phyloP scores from a whole-genome alignment of 306 rosid species.

The Cucurbita argyrosperma region DNA sequence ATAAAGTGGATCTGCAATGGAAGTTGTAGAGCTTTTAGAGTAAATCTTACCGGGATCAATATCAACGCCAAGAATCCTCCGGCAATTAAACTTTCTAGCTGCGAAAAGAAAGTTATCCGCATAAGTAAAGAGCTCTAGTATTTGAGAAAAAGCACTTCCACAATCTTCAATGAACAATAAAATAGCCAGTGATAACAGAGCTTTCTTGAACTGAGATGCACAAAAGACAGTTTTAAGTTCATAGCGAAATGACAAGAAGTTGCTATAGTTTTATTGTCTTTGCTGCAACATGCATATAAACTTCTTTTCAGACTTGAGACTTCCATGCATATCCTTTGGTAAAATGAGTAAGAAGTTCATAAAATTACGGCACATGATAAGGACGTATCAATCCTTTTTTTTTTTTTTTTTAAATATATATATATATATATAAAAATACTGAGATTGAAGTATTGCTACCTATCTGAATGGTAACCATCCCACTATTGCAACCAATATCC shows the following conservation, averaged over 20 bases:
- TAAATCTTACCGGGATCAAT: constrained; percentile 67
- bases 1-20: neutral
- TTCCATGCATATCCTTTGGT: neutral
- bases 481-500: constrained; percentile 82
- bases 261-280: too few relatives aligned
- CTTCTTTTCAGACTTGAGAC: neutral
- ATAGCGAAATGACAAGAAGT: too few relatives aligned
- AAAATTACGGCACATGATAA: neutral
- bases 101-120: neutral
- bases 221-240: neutral
- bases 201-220: neutral
- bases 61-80: constrained; percentile 73
- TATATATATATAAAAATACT: neutral
- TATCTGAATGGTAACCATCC: constrained; percentile 58
- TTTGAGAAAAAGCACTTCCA: neutral
- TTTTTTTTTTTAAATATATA: neutral
- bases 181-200: neutral
- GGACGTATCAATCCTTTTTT: neutral
- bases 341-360: neutral
- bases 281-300: too few relatives aligned
- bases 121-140: neutral
- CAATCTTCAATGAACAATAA: neutral
- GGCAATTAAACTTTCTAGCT: constrained; percentile 70
- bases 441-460: constrained; percentile 22
- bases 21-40: neutral